Conservation (phyloP, 2,329 filamentous ascomycete genomes). For the Hypoxylon sp. region DNA sequence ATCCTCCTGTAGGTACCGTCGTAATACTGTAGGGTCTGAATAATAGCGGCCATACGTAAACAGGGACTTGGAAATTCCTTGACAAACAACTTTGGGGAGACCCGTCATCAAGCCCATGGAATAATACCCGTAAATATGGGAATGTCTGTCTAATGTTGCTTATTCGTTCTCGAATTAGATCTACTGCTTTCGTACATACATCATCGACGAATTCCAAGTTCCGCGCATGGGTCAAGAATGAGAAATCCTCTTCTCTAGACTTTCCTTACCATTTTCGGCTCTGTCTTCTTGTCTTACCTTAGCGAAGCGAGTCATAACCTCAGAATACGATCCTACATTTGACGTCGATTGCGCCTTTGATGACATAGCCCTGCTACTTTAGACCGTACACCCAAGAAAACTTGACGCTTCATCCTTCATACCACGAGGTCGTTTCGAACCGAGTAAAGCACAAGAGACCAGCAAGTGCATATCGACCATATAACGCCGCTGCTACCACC, state of each 20-base stretch:
- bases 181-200: conserved; percentile 24
- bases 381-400: neutral
- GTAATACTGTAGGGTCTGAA: conserved; percentile 21
- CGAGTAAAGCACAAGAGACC: conserved; percentile 15
- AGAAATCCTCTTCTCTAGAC: conserved; percentile 25
- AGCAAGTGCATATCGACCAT: conserved; percentile 1
- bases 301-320: conserved; percentile 27
- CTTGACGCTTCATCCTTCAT: conserved; percentile 13
- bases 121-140: conserved; percentile 38
- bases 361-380: conserved; percentile 28
- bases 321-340: conserved; percentile 22
- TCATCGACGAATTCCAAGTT: conserved; percentile 17
- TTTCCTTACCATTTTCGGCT: conserved; percentile 20
- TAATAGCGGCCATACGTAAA: conserved; percentile 31
- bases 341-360: conserved; percentile 29
- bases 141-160: conserved; percentile 25
- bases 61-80: conserved; percentile 25
- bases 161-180: conserved; percentile 13
- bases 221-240: conserved; percentile 22
- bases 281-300: conserved; percentile 20
- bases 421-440: conserved; percentile 8
- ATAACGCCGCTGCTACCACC: neutral
- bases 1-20: conserved; percentile 6
- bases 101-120: conserved; percentile 32
- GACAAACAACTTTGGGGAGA: conserved; percentile 34